phyloP scores from a whole-genome alignment of 2,329 filamentous ascomycete genomes.

The Pseudocercospora fijiensis region DNA sequence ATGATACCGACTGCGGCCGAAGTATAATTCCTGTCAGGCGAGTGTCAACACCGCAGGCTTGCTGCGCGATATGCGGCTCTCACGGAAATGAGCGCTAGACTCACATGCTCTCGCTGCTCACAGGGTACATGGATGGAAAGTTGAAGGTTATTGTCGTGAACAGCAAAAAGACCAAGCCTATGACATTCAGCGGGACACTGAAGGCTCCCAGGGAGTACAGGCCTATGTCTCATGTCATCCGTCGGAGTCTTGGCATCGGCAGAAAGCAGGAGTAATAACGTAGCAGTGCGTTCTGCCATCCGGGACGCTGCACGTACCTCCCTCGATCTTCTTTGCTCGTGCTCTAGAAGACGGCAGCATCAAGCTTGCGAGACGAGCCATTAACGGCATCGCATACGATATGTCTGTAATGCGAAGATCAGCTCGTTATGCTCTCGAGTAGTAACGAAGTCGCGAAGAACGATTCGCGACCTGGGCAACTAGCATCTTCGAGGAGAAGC shows the following conservation, averaged over 20 bases:
- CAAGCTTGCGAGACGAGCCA: constrained; percentile 50
- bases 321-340: constrained; percentile 46
- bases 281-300: not conserved
- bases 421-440: not conserved
- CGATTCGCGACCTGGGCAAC: not conserved
- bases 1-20: constrained; percentile 57
- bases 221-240: constrained; percentile 7
- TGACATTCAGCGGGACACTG: constrained; percentile 48
- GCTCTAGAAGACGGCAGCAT: constrained; percentile 36
- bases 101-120: constrained; percentile 55
- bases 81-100: not conserved
- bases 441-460: not conserved
- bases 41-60: constrained; percentile 4
- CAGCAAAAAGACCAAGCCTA: constrained; percentile 54
- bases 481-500: not conserved
- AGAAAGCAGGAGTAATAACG: not conserved
- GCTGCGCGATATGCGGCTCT: not conserved
- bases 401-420: constrained; percentile 39
- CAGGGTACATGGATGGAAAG: constrained; percentile 53
- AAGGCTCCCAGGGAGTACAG: constrained; percentile 50
- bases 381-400: constrained; percentile 57
- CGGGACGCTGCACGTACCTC: constrained; percentile 20
- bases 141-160: constrained; percentile 59
- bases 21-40: constrained; percentile 49
- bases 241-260: constrained; percentile 2